Base-by-base conservation (phyloP, 495 filamentous ascomycete species). In the Lepidopterella palustris region DNA sequence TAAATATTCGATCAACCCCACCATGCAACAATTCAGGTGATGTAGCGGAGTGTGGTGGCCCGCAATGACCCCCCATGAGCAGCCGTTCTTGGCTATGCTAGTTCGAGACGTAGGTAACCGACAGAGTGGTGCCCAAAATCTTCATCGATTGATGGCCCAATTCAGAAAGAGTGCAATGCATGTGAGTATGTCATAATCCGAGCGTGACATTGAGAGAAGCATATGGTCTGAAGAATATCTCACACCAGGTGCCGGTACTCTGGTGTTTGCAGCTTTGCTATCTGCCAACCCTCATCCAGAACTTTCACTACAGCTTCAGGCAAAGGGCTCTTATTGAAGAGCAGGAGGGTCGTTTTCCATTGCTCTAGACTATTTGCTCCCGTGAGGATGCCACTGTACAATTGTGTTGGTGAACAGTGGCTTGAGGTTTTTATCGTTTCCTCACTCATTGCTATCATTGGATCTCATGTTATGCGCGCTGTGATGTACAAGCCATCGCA, bases 271-370 rank as follows among this genome's bases (percentile, higher is more conserved):
- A 79, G 66, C 77, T 90, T 88, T 8, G 77, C 69, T 53, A 71
- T 73, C 57, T 31, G 32, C 85, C 85, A 87, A 10, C 88, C 90
- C 71, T 89, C 77, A 66, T 95, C 89, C 49, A 95, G 73, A 18
- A 80, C 86, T 67, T 86, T 70, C 21, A 95, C 78, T 23, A 95
- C 87, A 53, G 92, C 90, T 48, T 90, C 80, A 0, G 91, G 91
- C 45, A 96, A 73, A 11, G 91, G 91, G 0, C 89, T 88, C 73
- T 93, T 93, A 72, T 92, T 87, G 2, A 92, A 68, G 62, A 87
- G 80, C 26, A 77, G 76, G 35, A 96, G 76, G 63, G 95, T 95
- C 31, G 75, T 71, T 64, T 88, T 80, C 23, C 95, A 74, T 73
- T 95, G 90, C 18, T 78, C 76, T 53, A 87, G 74, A 63, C 80